These are phyloP conservation scores for Myxozyma kluyveri DNA, from an alignment of 805 yeast species.

Conservation along the genomic window DNA sequence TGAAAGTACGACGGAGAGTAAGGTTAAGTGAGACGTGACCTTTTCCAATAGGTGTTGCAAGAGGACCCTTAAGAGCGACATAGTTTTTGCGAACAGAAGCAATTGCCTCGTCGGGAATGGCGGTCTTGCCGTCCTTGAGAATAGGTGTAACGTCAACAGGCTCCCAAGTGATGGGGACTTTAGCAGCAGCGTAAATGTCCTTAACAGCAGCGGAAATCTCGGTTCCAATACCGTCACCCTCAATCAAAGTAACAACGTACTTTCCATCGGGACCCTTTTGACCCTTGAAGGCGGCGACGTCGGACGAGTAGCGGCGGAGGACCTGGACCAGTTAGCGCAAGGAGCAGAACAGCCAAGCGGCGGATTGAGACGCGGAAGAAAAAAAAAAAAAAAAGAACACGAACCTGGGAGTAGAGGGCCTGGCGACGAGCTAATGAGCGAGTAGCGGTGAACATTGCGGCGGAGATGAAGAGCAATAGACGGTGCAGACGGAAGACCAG, in stretches of 20 bases:
- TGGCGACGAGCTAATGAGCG: constrained; percentile 7
- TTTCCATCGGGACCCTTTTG: constrained; percentile 56
- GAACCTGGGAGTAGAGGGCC: neutral
- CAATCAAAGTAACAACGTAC: constrained; percentile 90
- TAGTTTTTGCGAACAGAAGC: constrained; percentile 87
- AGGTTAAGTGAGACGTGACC: constrained; percentile 97
- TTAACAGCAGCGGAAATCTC: constrained; percentile 95
- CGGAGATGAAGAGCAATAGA: neutral
- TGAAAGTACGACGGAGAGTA: constrained; percentile 95
- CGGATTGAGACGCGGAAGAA: neutral
- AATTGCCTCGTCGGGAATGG: constrained; percentile 83
- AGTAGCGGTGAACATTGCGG: constrained; percentile 6
- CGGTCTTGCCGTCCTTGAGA: constrained; percentile 85
- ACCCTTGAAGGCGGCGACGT: constrained; percentile 45
- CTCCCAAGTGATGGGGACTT: constrained; percentile 97
- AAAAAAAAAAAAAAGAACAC: neutral
- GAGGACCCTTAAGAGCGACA: constrained; percentile 96
- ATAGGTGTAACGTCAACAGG: constrained; percentile 94
- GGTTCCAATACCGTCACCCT: constrained; percentile 94
- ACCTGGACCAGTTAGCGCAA: neutral
- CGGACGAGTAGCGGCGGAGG: constrained; percentile 19
- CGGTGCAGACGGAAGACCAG: neutral
- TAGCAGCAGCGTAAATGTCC: constrained; percentile 87
- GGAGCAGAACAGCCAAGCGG: neutral
- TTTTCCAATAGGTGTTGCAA: constrained; percentile 95